Conservation (phyloP, 2,329 filamentous ascomycete species). For the Cyphellophora attinorum region DNA sequence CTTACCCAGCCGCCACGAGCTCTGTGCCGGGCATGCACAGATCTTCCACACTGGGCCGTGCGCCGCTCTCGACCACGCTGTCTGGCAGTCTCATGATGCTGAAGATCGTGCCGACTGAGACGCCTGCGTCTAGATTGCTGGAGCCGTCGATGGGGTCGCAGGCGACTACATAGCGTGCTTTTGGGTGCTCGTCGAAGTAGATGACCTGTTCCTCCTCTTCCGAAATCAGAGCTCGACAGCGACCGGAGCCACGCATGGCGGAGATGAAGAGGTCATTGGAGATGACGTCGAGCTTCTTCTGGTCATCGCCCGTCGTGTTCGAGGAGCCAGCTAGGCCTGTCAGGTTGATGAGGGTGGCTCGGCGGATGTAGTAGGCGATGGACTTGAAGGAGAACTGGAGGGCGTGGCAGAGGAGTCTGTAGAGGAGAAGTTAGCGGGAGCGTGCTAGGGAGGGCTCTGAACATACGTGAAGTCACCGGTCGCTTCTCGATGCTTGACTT, state of each 20-base stretch:
- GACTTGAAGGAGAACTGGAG: constrained; percentile 99
- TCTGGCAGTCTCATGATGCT: constrained; percentile 83
- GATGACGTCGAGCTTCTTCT: constrained; percentile 99
- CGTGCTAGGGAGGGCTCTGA: background rate
- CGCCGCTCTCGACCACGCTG: constrained; percentile 36
- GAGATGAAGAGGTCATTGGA: constrained; percentile 96
- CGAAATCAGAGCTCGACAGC: constrained; percentile 86
- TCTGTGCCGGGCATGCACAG: constrained; percentile 83
- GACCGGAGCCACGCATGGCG: constrained; percentile 85
- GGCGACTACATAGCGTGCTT: constrained; percentile 81
- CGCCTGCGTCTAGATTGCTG: constrained; percentile 94
- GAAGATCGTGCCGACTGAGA: constrained; percentile 97
- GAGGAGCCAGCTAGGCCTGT: constrained; percentile 89
- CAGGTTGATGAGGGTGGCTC: constrained; percentile 88
- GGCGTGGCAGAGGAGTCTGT: constrained; percentile 85
- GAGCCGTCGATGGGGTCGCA: constrained; percentile 98
- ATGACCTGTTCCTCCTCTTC: constrained; percentile 95
- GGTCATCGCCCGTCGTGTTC: constrained; percentile 93
- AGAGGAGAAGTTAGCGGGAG: constrained; percentile 5
- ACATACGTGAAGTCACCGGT: constrained; percentile 96
- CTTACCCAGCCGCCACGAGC: constrained; percentile 54
- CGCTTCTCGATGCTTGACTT: constrained; percentile 83
- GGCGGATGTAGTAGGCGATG: constrained; percentile 97
- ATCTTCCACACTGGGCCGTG: constrained; percentile 57
- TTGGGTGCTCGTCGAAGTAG: constrained; percentile 64